Conservation (phyloP, 495 filamentous ascomycete genomes). For the Cairneyella variabilis region DNA sequence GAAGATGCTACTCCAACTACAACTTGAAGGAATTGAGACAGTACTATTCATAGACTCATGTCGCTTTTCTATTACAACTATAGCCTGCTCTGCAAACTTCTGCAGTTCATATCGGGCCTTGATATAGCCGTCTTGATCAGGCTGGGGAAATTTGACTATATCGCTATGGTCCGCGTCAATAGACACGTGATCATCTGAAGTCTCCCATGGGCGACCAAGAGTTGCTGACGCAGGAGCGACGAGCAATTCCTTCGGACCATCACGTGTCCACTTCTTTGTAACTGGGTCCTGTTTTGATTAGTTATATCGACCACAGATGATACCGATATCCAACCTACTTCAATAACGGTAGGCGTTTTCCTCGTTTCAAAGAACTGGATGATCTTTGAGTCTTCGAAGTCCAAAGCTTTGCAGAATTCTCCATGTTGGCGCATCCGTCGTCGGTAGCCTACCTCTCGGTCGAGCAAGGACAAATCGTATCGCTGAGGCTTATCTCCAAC, state of each 20-base stretch:
- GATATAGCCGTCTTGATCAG: conserved; percentile 11
- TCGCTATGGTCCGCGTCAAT: conserved; percentile 9
- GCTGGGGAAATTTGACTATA: conserved; percentile 7
- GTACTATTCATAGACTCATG: conserved; percentile 9
- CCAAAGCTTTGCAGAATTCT: conserved; percentile 6
- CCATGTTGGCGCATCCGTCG: conserved; percentile 8
- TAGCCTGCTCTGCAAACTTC: conserved; percentile 11
- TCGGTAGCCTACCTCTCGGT: conserved; percentile 11
- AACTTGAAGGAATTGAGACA: conserved; percentile 1
- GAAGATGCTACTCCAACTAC: conserved; percentile 3
- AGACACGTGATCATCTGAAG: conserved; percentile 9
- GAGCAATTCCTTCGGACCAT: conserved; percentile 6
- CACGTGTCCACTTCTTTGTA: conserved; percentile 6
- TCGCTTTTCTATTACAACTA: conserved; percentile 6
- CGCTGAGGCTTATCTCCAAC: conserved; percentile 22
- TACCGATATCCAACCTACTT: neutral
- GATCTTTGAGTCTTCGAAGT: conserved; percentile 10
- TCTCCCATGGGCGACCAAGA: neutral
- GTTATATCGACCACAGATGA: conserved; percentile 1
- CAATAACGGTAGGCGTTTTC: neutral
- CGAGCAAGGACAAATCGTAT: conserved; percentile 14
- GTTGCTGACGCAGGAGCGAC: conserved; percentile 9
- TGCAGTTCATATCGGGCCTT: conserved; percentile 9
- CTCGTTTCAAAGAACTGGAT: conserved; percentile 9
- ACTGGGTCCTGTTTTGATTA: conserved; percentile 3